Conservation (phyloP, 768 basidiomycete species). For the Xerocomus potaroensis region DNA sequence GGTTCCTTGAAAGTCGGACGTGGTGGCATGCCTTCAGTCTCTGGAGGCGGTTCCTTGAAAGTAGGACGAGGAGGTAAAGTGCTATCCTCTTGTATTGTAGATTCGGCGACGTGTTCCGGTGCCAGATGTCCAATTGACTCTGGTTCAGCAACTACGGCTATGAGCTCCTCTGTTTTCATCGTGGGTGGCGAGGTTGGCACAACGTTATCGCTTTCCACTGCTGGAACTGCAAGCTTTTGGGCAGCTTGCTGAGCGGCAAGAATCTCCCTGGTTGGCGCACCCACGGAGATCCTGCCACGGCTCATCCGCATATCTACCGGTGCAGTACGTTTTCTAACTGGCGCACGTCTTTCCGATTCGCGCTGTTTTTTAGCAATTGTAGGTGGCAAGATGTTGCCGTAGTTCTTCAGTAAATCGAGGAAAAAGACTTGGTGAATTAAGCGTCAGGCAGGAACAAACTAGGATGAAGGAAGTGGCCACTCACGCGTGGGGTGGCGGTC, state of each 20-base stretch:
- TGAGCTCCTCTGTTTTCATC: constrained; percentile 17
- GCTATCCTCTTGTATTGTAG: constrained; percentile 12
- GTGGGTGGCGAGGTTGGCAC: constrained; percentile 15
- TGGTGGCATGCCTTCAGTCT: constrained; percentile 26
- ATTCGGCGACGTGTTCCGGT: constrained; percentile 2
- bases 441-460: background rate
- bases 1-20: constrained; percentile 60
- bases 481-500: constrained; percentile 81
- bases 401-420: constrained; percentile 77
- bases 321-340: constrained; percentile 80
- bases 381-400: constrained; percentile 70
- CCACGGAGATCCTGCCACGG: constrained; percentile 68
- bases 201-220: constrained; percentile 11
- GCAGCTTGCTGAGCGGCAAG: constrained; percentile 66
- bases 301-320: constrained; percentile 87
- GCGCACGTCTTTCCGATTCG: constrained; percentile 82
- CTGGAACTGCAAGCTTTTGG: constrained; percentile 44
- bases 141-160: constrained; percentile 13
- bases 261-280: constrained; percentile 64
- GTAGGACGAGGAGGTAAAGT: constrained; percentile 34
- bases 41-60: constrained; percentile 62
- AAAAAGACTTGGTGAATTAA: constrained; percentile 56
- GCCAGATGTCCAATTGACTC: constrained; percentile 8
- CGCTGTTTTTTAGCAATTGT: constrained; percentile 82
- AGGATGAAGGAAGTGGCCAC: constrained; percentile 28